Base-by-base conservation (phyloP, 202 grass and related monocot species). In the Brachypodium distachyon region DNA sequence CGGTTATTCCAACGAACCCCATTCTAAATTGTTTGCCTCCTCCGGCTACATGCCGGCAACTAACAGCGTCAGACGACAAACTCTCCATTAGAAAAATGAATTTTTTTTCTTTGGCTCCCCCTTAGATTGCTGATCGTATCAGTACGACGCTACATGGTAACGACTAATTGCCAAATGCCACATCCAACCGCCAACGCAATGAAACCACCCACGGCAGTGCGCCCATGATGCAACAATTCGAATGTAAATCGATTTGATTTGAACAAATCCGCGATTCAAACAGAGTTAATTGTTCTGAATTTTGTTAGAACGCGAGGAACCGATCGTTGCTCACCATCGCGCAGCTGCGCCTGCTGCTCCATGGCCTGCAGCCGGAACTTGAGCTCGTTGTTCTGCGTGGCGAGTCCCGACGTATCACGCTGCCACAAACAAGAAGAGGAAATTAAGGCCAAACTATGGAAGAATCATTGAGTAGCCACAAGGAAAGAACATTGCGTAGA, bases 331-430 rank as follows among this genome's bases (percentile, higher is more conserved):
- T 91, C 85, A 97, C 94, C 94, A 38, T 97, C 94, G 36, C 88
- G 86, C 47, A 97, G 85, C 72, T 94, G 91, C 38, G 84, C 94
- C 84, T 97, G 88, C 75, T 97, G 94, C 82, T 92, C 88, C 94
- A 97, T 97, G 52, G 94, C 89, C 79, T 97, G 94, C 34, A 97
- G 86, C 42, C 94, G 82, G 76, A 97, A 97, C 79, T 88, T 92
- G 81, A 97, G 90, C 72, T 97, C 88, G 46, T 84, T 97, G 82
- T 97, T 97, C 66, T 88, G 94, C 37, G 81, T 92, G 18, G 67
- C 72, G 33, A 97, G 52, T 6, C 88, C 86, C 1, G 86, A 73
- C 10, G 88, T 86, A 61, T 93, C 91, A 14, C 91, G 88, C 91
- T 93, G 85, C 62, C 31, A 72, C 10, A n/a, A 28, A 46, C 5